Conservation (phyloP, 306 rosid species). For the Aeschynomene evenia region DNA sequence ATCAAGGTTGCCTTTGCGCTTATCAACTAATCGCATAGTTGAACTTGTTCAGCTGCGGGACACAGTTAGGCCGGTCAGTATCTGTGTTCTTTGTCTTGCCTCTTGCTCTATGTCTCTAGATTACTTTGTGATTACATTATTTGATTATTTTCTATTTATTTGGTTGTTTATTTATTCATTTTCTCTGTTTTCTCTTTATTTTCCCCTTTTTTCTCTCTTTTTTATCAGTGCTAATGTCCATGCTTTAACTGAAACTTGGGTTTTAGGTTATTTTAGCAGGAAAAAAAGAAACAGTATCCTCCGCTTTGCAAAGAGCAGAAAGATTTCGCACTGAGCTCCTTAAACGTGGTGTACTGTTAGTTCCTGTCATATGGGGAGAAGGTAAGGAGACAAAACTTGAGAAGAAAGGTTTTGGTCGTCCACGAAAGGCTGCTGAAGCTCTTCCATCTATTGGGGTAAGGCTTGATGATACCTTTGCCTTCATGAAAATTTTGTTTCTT, state of each 20-base stretch:
- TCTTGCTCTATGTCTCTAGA: not conserved
- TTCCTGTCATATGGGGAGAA: slow-evolving; percentile 87
- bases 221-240: not conserved
- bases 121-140: not conserved
- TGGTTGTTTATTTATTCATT: not conserved
- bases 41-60: slow-evolving; percentile 97
- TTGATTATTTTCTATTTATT: not conserved
- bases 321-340: slow-evolving; percentile 82
- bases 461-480: slow-evolving; percentile 25
- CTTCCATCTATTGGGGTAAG: slow-evolving; percentile 97
- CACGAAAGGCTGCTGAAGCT: slow-evolving; percentile 57
- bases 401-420: slow-evolving; percentile 83
- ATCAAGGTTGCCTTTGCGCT: slow-evolving; percentile 92
- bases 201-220: not conserved
- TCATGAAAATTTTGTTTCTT: slow-evolving; percentile 7
- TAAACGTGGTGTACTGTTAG: slow-evolving; percentile 77
- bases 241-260: slow-evolving; percentile 37
- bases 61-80: slow-evolving; percentile 86
- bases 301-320: slow-evolving; percentile 70
- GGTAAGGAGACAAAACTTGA: slow-evolving; percentile 57
- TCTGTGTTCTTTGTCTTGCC: not conserved
- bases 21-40: slow-evolving; percentile 91
- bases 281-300: slow-evolving; percentile 67
- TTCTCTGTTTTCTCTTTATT: slow-evolving; percentile 16
- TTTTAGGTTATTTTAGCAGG: slow-evolving; percentile 95